Conservation (phyloP, 306 rosid species). For the Prunus mira region DNA sequence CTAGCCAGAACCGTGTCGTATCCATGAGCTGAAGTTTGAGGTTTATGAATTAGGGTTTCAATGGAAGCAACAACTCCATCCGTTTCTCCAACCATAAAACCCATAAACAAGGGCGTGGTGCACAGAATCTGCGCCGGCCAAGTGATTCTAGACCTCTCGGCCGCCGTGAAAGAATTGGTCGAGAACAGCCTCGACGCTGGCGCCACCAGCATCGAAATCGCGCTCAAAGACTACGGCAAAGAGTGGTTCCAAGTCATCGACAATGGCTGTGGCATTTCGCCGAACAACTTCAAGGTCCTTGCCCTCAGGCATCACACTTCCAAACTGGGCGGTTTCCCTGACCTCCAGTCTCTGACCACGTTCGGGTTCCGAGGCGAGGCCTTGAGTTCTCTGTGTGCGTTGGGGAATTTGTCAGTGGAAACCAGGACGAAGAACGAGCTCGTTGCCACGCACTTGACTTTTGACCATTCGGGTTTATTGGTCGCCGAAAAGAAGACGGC, state of each 20-base stretch:
- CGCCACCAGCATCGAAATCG: conserved; percentile 76
- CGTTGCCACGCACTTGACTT: conserved; percentile 71
- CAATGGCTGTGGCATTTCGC: conserved; percentile 88
- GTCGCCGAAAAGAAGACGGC: conserved; percentile 78
- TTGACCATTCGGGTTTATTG: conserved; percentile 67
- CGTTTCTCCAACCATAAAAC: conserved; percentile 52
- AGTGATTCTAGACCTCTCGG: conserved; percentile 88
- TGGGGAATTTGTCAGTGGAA: conserved; percentile 74
- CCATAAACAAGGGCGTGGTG: conserved; percentile 62
- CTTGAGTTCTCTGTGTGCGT: conserved; percentile 74
- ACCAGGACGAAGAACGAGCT: conserved; percentile 71
- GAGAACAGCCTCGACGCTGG: conserved; percentile 96
- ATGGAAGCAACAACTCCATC: conserved; percentile 38
- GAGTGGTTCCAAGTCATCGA: conserved; percentile 82
- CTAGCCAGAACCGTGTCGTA: neutral
- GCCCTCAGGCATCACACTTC: conserved; percentile 88
- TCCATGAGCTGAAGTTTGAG: neutral
- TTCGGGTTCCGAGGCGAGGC: conserved; percentile 99
- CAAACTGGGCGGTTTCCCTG: conserved; percentile 67
- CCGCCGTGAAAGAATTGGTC: conserved; percentile 94
- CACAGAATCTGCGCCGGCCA: conserved; percentile 92
- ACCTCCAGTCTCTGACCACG: conserved; percentile 84
- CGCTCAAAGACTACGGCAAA: conserved; percentile 70
- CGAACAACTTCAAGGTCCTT: conserved; percentile 69
- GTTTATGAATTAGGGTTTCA: conserved; percentile 18